Percentiles rank a stretch among this genome's conserved stretches.
Conservation (phyloP, 2,329 filamentous ascomycete genomes). For the Ceratocystis alfenasii region DNA sequence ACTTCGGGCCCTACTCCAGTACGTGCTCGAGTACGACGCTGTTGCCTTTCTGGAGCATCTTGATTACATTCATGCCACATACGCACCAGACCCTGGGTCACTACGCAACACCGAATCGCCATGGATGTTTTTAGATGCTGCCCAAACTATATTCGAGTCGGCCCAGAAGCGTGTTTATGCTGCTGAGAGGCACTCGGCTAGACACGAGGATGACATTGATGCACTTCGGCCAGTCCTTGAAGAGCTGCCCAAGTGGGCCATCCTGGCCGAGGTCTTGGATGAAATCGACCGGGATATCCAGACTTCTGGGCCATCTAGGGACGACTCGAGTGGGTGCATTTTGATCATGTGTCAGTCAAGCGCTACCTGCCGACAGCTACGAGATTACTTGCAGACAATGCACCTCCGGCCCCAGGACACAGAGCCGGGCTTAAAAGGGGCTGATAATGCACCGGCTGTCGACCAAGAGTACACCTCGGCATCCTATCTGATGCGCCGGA, state of each 20-base stretch:
- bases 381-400: slow-evolving; percentile 88
- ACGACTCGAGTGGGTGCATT: slow-evolving; percentile 83
- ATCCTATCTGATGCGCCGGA: slow-evolving; percentile 79
- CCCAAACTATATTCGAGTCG: slow-evolving; percentile 84
- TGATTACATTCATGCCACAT: slow-evolving; percentile 84
- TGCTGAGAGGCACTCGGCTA: slow-evolving; percentile 32
- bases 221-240: slow-evolving; percentile 72
- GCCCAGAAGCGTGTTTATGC: slow-evolving; percentile 81
- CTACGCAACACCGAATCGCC: slow-evolving; percentile 82
- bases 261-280: slow-evolving; percentile 78
- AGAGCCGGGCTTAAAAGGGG: slow-evolving; percentile 30
- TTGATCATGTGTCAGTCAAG: slow-evolving; percentile 92
- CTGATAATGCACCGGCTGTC: slow-evolving; percentile 24
- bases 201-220: slow-evolving; percentile 35
- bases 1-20: slow-evolving; percentile 69
- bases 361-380: slow-evolving; percentile 72
- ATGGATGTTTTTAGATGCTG: slow-evolving; percentile 91
- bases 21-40: slow-evolving; percentile 71
- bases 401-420: slow-evolving; percentile 51
- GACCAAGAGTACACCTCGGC: slow-evolving; percentile 52
- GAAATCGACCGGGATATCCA: slow-evolving; percentile 89
- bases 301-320: slow-evolving; percentile 61
- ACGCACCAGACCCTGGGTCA: slow-evolving; percentile 76
- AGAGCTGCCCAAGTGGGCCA: slow-evolving; percentile 85
- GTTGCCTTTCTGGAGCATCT: slow-evolving; percentile 87